These are phyloP conservation scores for Sequoia sempervirens DNA, from an alignment of 75 land plant genomes.

Conservation along the genomic window DNA sequence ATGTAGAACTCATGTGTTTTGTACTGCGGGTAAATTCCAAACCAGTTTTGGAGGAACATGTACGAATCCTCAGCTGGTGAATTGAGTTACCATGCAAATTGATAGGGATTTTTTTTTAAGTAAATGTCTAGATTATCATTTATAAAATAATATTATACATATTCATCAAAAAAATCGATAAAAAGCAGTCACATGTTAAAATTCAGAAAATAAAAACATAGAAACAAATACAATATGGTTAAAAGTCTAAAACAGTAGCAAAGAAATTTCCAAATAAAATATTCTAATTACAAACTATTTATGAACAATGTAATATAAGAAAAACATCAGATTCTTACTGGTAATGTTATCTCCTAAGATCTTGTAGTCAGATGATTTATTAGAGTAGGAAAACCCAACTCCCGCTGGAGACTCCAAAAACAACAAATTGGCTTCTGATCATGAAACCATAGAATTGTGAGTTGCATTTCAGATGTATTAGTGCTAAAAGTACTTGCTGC, in stretches of 20 bases:
- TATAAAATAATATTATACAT: no score
- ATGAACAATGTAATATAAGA: background rate
- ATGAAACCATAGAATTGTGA: background rate
- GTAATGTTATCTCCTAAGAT: background rate
- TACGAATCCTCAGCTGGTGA: conserved; percentile 61
- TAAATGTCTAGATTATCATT: no score
- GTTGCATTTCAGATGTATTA: background rate
- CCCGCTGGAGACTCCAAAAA: conserved; percentile 1
- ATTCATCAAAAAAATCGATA: no score
- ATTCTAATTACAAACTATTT: background rate
- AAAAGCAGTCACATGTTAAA: no score
- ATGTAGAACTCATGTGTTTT: conserved; percentile 69
- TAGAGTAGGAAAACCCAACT: conserved; percentile 8
- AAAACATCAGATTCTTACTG: background rate
- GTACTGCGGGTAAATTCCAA: conserved; percentile 63
- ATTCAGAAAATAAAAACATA: no score
- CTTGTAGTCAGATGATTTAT: conserved; percentile 1
- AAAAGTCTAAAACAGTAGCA: no score
- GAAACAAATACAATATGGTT: no score
- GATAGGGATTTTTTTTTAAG: no score
- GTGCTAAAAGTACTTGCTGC: background rate
- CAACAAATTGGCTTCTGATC: conserved; percentile 1
- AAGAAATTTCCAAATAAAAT: background rate
- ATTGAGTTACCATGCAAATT: background rate
- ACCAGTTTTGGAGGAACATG: conserved; percentile 63